Conservation (phyloP, 2,329 filamentous ascomycete genomes). For the Nothophoma quercina region DNA sequence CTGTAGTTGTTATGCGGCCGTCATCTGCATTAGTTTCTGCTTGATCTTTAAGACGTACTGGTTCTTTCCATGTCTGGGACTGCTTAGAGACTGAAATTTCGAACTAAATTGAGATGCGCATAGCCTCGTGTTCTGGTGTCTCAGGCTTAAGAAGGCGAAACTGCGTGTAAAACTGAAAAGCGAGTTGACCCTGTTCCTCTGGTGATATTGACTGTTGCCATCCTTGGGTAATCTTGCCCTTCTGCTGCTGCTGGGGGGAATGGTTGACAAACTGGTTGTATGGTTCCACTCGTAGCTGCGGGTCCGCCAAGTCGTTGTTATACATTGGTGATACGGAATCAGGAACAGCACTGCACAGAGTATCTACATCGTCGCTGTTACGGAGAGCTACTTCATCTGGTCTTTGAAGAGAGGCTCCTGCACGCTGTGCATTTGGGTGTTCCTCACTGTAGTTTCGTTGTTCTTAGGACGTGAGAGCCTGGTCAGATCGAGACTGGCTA, state of each 20-base stretch:
- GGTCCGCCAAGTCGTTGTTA: too few species aligned
- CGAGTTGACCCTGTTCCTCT: conserved; percentile 41
- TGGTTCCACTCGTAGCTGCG: too few species aligned
- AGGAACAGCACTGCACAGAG: too few species aligned
- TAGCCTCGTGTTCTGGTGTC: conserved; percentile 34
- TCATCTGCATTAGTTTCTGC: conserved; percentile 37
- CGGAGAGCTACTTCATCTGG: too few species aligned
- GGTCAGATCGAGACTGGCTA: background rate
- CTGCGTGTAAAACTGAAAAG: conserved; percentile 42
- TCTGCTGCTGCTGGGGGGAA: conserved; percentile 34
- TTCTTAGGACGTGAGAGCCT: background rate
- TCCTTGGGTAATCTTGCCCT: conserved; percentile 34
- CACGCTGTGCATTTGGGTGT: too few species aligned
- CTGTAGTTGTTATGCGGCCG: conserved; percentile 35
- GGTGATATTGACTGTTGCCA: conserved; percentile 42
- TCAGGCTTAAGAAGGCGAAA: conserved; percentile 43
- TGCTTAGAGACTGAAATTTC: conserved; percentile 37
- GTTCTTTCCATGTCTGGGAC: conserved; percentile 38
- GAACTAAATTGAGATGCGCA: conserved; percentile 34
- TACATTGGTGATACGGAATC: too few species aligned
- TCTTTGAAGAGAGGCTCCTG: too few species aligned
- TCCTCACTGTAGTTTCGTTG: too few species aligned
- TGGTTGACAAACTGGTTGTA: conserved; percentile 35
- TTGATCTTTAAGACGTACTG: conserved; percentile 39
- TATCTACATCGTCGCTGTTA: too few species aligned